Evolutionary conservation across 2,329 filamentous ascomycete genomes (phyloP).

Genomic region (Pseudonectria foliicola): DNA sequence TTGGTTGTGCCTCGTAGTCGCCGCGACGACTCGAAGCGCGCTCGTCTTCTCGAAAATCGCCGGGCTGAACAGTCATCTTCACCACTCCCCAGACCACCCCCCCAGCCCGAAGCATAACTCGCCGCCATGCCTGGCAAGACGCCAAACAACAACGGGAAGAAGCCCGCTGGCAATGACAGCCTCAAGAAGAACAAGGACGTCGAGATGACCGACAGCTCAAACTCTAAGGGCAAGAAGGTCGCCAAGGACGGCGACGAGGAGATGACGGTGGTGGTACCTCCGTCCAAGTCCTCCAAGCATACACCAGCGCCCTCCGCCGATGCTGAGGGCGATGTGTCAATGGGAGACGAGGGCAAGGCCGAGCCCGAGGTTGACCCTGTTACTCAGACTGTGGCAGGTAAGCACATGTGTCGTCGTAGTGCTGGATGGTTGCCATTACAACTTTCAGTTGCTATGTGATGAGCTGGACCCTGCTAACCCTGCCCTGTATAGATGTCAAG

Average conservation of each 20-base stretch:
- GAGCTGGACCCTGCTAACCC: constrained; percentile 16
- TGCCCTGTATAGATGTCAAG: constrained; percentile 67
- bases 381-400: constrained; percentile 54
- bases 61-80: constrained; percentile 1
- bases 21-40: constrained; percentile 20
- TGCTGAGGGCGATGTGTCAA: constrained; percentile 62
- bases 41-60: constrained; percentile 17
- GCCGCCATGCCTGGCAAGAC: constrained; percentile 63
- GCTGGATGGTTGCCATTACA: too few species aligned
- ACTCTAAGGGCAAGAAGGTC: constrained; percentile 58
- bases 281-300: constrained; percentile 57
- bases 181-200: constrained; percentile 55
- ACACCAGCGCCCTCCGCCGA: constrained; percentile 51
- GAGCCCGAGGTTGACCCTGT: constrained; percentile 54
- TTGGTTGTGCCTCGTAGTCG: constrained; percentile 6
- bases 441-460: too few species aligned
- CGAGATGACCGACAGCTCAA: constrained; percentile 63
- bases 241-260: constrained; percentile 65
- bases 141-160: constrained; percentile 63
- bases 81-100: constrained; percentile 8
- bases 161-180: constrained; percentile 59
- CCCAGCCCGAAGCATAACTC: constrained; percentile 4
- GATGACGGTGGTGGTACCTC: constrained; percentile 76
- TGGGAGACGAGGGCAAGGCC: constrained; percentile 55
- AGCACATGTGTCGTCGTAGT: too few species aligned